Evolutionary conservation across 2,329 filamentous ascomycete genomes (phyloP), one percentile per base, ranked within the genome.

Genomic region (Ustulina deusta): DNA sequence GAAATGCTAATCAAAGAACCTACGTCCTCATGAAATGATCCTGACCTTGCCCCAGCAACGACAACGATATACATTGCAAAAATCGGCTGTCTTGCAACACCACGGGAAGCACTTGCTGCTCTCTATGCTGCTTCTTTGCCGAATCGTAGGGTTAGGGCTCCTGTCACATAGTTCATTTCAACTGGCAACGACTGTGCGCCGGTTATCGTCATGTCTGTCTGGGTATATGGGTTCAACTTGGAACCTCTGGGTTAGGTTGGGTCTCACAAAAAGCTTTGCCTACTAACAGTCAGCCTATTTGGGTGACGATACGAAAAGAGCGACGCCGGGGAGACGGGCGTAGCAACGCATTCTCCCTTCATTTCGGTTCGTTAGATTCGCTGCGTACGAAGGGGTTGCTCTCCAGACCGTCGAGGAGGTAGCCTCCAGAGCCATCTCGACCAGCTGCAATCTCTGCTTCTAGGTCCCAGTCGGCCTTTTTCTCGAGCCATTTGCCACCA

Each of bases 371-470:
- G 13, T 29, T 29, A 34, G 49, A 51, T 20, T 48, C 29, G 60
- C 22, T 52, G 46, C n/a, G 25, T 13, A 66, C 3, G 66, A 73
- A 74, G 49, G 74, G 73, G 32, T 75, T 75, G 66, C 69, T 66
- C 57, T 74, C 72, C 36, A 75, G 65, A 27, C 74, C 75, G 60
- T 75, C 73, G 32, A 76, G 66, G 42, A 75, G 69, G 72, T 84
- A 84, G 42, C 82, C 82, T 67, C 80, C 78, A 71, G 80, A 81
- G 34, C 81, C 82, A 79, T 83, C 82, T 36, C 81, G 80, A 22
- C 81, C 81, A 70, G 79, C 78, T 27, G 75, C 75, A 49, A 78
- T 79, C 71, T 82, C 83, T 10, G 73, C 77, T 42, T 78, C 78
- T 70, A 75, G 78, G 42, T 73, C 79, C 79, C 82, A 83, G n/a